phyloP scores from a whole-genome alignment of 192 early-diverging fungal species.

The Coemansia sp. region DNA sequence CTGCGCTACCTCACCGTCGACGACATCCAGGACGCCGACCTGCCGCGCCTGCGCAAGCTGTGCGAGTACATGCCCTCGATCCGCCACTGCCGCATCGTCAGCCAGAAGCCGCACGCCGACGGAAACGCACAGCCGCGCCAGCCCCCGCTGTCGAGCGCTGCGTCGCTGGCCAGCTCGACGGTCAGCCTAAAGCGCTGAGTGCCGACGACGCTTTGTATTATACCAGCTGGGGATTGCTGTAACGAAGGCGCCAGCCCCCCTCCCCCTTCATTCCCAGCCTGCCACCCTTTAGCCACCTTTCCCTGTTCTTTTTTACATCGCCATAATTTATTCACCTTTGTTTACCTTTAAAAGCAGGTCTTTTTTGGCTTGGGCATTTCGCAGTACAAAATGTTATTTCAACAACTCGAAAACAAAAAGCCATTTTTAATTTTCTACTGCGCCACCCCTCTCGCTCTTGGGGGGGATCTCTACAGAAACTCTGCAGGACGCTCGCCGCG shows the following conservation, averaged over 20 bases:
- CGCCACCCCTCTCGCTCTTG: neutral
- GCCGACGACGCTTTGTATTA: no score
- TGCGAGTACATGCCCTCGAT: conserved; percentile 57
- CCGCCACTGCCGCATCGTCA: conserved; percentile 45
- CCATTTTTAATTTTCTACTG: neutral
- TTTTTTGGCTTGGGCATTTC: no score
- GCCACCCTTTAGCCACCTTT: no score
- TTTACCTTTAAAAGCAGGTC: neutral
- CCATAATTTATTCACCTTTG: no score
- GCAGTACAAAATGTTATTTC: no score
- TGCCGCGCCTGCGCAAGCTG: conserved; percentile 44
- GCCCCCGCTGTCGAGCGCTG: neutral
- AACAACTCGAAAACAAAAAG: neutral
- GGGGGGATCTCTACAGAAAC: conserved; percentile 24
- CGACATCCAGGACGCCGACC: conserved; percentile 49
- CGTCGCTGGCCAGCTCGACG: conserved; percentile 1
- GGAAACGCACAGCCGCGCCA: neutral
- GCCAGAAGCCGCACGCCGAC: conserved; percentile 13
- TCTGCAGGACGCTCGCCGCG: conserved; percentile 78
- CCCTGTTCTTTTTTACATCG: no score
- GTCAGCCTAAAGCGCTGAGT: conserved; percentile 3
- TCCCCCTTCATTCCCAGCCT: no score
- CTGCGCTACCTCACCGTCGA: conserved; percentile 47
- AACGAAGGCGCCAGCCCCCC: no score
- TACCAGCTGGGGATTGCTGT: no score